These are phyloP conservation scores for Myrica gale DNA, from an alignment of 306 rosid species.

Conservation along the genomic window DNA sequence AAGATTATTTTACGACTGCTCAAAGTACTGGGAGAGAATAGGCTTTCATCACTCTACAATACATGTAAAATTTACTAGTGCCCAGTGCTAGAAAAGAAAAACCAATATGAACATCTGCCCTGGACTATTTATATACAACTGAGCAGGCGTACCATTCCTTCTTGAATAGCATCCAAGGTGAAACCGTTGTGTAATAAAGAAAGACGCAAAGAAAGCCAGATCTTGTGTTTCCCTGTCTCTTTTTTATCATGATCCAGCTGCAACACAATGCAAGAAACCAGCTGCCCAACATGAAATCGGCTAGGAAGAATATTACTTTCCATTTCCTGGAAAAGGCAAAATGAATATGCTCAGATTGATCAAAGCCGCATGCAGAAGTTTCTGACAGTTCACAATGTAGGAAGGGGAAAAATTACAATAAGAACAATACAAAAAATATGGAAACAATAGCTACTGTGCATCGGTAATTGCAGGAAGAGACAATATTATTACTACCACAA, in stretches of 20 bases:
- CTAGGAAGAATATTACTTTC: conserved; percentile 58
- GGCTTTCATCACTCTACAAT: background rate
- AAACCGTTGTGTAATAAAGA: conserved; percentile 75
- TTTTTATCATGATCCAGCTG: conserved; percentile 72
- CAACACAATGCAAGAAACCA: conserved; percentile 78
- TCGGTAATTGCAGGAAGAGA: background rate
- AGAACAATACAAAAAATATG: background rate
- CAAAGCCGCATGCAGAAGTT: background rate
- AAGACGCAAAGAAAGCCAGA: conserved; percentile 92
- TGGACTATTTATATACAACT: background rate
- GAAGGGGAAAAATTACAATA: too few species aligned
- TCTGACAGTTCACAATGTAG: background rate
- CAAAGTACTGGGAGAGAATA: background rate
- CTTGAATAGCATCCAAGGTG: conserved; percentile 69
- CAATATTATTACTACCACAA: conserved; percentile 42
- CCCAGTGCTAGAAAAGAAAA: background rate
- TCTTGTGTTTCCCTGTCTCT: conserved; percentile 73
- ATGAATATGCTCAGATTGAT: conserved; percentile 19
- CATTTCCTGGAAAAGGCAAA: conserved; percentile 43
- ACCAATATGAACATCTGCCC: background rate
- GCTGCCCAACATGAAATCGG: conserved; percentile 65
- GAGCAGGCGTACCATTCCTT: conserved; percentile 72
- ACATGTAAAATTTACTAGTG: background rate
- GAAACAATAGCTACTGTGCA: background rate
- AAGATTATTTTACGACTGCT: background rate